Conservation (phyloP, 1,139 yeast species). For the Magnusiomyces paraingens region DNA sequence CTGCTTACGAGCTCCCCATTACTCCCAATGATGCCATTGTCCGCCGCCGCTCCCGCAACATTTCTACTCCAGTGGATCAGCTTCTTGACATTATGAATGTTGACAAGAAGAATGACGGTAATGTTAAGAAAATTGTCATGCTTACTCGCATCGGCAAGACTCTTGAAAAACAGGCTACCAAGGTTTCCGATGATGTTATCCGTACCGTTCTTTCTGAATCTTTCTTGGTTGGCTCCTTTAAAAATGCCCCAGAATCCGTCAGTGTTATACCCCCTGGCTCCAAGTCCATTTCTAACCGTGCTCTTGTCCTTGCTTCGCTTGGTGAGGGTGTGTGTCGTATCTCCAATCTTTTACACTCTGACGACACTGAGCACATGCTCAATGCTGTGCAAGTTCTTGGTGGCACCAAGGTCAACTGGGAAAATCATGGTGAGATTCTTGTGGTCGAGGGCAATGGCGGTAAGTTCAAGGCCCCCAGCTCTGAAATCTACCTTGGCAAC, state of each 20-base stretch:
- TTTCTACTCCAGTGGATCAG: conserved; percentile 63
- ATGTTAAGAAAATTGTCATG: conserved; percentile 78
- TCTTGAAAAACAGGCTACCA: conserved; percentile 81
- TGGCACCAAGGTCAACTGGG: conserved; percentile 73
- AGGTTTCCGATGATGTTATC: conserved; percentile 72
- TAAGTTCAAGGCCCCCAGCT: conserved; percentile 49
- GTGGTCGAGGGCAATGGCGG: conserved; percentile 90
- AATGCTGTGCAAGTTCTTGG: conserved; percentile 71
- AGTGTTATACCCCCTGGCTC: conserved; percentile 88
- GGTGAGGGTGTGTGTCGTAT: conserved; percentile 80
- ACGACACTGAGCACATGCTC: conserved; percentile 93
- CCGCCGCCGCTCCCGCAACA: conserved; percentile 59
- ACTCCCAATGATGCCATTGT: conserved; percentile 70
- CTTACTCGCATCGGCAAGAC: conserved; percentile 83
- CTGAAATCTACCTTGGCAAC: conserved; percentile 80
- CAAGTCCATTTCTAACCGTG: conserved; percentile 93
- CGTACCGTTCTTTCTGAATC: conserved; percentile 83
- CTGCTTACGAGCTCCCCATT: conserved; percentile 81
- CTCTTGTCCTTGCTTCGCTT: conserved; percentile 84
- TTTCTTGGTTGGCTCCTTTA: conserved; percentile 46
- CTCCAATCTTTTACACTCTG: conserved; percentile 82
- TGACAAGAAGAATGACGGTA: conserved; percentile 94
- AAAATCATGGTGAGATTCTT: conserved; percentile 82
- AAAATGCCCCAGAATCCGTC: conserved; percentile 40
- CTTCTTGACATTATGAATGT: conserved; percentile 83